These are phyloP conservation scores for Chenopodium suecicum DNA, from an alignment of 148 eudicot species.

Conservation along the genomic window DNA sequence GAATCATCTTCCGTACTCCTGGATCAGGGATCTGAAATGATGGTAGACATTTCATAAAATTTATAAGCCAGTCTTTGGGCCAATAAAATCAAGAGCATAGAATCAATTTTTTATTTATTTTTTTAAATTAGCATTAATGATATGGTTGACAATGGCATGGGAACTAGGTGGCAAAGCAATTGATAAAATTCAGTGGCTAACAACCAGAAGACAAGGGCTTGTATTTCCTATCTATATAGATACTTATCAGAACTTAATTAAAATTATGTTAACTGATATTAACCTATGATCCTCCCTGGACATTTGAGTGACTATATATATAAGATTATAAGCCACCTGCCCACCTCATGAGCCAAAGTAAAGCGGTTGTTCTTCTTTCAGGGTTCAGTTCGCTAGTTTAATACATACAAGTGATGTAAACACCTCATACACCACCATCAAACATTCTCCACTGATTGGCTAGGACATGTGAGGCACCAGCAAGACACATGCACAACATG, in stretches of 20 bases:
- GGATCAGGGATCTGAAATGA: conserved; percentile 81
- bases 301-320: neutral
- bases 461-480: neutral
- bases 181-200: neutral
- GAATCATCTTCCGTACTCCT: conserved; percentile 94
- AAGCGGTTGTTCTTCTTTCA: too few relatives aligned
- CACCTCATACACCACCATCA: too few relatives aligned
- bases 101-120: too few relatives aligned
- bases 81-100: too few relatives aligned
- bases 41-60: neutral
- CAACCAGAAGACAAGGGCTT: neutral
- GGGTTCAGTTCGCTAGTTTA: too few relatives aligned
- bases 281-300: neutral
- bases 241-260: neutral
- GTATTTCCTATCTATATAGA: neutral
- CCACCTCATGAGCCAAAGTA: too few relatives aligned
- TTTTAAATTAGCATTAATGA: too few relatives aligned
- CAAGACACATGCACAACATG: neutral
- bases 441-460: too few relatives aligned
- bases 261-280: neutral
- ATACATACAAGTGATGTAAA: neutral
- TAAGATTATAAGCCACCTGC: too few relatives aligned
- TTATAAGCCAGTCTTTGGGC: neutral
- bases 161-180: neutral
- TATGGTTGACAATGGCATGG: neutral